Base-by-base conservation (phyloP, 345 rosid species). In the Turritis glabra region DNA sequence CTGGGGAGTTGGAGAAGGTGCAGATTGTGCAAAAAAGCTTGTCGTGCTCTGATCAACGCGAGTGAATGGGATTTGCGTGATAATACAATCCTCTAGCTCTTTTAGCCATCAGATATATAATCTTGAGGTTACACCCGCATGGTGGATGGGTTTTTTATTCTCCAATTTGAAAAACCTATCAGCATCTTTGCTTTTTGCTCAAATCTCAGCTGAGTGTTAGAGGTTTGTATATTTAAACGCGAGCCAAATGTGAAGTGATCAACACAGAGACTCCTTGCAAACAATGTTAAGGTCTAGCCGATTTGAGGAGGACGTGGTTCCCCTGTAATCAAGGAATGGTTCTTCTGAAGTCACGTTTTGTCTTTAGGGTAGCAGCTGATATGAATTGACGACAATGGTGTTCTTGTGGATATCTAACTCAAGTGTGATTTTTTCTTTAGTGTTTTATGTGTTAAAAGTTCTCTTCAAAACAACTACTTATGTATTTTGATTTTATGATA, bases 281-380 rank as follows among this genome's bases (percentile, higher is more conserved):
- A 32, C 46, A 37, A 10, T 70, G 48, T 33, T n/a, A 60, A 25
- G 52, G 19, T 59, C 40, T 26, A 25, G 41, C 14, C 1, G n/a
- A 17, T 56, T 25, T 46, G 52, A 13, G 19, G 64, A 64, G 37
- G 26, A 19, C 10, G 5, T 48, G 19, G 29, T 11, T 46, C 17
- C 47, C n/a, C 26, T 37, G 54, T 41, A 2, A 51, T 51, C n/a
- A 40, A 23, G 72, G 59, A 35, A 57, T 47, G 26, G 10, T 35
- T 57, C 7, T 35, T 23, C 11, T 56, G 44, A 67, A 43, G 47
- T 64, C 37, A 12, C 37, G 48, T 23, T 67, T 53, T 67, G 48
- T 59, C 38, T 67, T 40, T 75, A 40, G 35, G 15, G 33, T 58
- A 67, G 73, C 30, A 48, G 59, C n/a, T 44, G 50, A 75, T 66